Percentiles rank a stretch among this genome's conserved stretches.
These are phyloP conservation scores for Trametes gibbosa DNA, from an alignment of 768 basidiomycete genomes.

Conservation along the genomic window DNA sequence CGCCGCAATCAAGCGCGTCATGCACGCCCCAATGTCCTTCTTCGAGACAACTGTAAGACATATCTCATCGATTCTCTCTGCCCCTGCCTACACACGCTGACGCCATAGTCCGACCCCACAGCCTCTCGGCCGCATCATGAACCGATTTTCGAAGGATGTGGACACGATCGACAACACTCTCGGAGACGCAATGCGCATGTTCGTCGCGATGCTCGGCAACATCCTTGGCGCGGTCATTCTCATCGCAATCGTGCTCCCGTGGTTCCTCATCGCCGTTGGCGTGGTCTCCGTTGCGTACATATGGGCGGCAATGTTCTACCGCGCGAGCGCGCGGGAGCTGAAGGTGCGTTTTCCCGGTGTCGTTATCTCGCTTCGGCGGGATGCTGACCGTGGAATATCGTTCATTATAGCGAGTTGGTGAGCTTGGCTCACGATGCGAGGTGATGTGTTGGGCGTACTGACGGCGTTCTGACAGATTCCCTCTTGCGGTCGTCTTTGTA, in stretches of 20 bases:
- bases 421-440: background rate
- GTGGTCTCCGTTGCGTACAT: constrained; percentile 59
- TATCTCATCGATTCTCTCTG: background rate
- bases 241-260: constrained; percentile 74
- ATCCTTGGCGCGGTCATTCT: constrained; percentile 78
- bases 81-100: background rate
- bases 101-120: background rate
- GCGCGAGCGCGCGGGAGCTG: constrained; percentile 81
- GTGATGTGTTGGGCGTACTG: constrained; percentile 41
- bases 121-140: constrained; percentile 87
- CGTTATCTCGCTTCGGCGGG: background rate
- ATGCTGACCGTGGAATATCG: background rate
- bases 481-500: constrained; percentile 85
- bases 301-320: constrained; percentile 79
- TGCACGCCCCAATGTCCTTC: constrained; percentile 87
- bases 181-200: constrained; percentile 74
- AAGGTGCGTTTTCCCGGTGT: constrained; percentile 45
- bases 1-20: constrained; percentile 60
- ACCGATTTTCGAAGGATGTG: constrained; percentile 85
- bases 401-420: background rate
- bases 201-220: constrained; percentile 56
- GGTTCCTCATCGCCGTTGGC: constrained; percentile 77
- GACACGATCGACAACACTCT: constrained; percentile 79
- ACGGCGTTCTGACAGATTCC: constrained; percentile 56
- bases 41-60: constrained; percentile 75